Base-by-base conservation (phyloP, 1,139 yeast genomes). In the Petasospora fabianii region DNA sequence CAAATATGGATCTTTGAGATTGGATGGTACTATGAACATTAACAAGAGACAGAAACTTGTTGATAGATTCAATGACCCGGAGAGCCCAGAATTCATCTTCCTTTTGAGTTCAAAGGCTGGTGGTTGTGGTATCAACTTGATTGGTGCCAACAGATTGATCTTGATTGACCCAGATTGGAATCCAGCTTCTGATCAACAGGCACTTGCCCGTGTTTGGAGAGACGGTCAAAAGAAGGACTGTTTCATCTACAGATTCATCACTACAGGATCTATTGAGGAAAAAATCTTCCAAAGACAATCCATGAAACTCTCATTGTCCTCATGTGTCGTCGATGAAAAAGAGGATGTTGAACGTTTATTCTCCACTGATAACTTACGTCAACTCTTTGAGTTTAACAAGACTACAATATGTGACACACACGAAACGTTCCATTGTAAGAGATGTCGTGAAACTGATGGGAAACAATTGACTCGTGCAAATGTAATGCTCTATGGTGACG, bases 151-250 rank as follows among this genome's bases (percentile, higher is more conserved):
- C 54, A 71, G 98, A 46, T 69, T 92, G 46, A 77, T 92, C 21
- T 68, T 92, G 41, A 71, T 92, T 55, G 99, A 92, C 59, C 98
- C 98, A 0, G 98, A 94, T 61, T 92, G 98, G 98, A 92, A 92
- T 55, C 98, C 98, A 0, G 98, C 98, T 0, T 84, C 97, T 3
- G 98, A 92, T 59, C 98, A 92, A 60, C 98, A 92, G 64, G 98
- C 98, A 0, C 69, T 92, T 45, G 98, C 98, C 0, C 76, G 98
- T 61, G 96, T 92, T 4, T 92, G 98, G 98, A 82, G 98, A 69
- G 98, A 92, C 65, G 98, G 98, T 0, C 98, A 92, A 58, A 90
- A 86, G 71, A 92, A 92, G 62, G 96, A 86, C 61, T 92, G 98
- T 65, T 92, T 84, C 56, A 94, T 92, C 38, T 92, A 92, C 59